A percentile compares a stretch with the other conserved stretches of the same genome.
These are phyloP conservation scores for Emydomyces testavorans DNA, from an alignment of 2,329 filamentous ascomycete genomes.

Conservation along the genomic window DNA sequence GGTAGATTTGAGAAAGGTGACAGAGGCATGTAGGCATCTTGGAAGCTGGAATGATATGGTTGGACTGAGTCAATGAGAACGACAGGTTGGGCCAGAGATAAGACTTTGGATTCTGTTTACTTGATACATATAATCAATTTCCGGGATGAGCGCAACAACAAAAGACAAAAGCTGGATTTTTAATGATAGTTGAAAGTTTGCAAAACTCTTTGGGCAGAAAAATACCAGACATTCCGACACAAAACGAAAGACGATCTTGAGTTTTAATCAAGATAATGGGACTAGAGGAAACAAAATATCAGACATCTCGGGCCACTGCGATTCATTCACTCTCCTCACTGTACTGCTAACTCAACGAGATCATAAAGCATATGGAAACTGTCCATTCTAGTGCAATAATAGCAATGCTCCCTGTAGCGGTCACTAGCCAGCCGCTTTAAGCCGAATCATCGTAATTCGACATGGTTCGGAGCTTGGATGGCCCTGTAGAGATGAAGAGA, in stretches of 20 bases:
- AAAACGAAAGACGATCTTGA: conserved; percentile 4
- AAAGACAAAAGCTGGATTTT: not conserved
- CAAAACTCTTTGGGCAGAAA: conserved; percentile 4
- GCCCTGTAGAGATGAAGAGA: conserved; percentile 21
- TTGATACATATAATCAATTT: conserved; percentile 2
- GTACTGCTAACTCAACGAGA: conserved; percentile 3
- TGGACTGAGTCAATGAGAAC: not conserved
- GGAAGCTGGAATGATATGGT: conserved; percentile 32
- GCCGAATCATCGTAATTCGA: conserved; percentile 19
- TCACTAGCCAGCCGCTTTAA: not conserved
- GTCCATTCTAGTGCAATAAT: conserved; percentile 1
- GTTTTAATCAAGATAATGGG: not conserved
- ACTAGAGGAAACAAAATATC: conserved; percentile 3
- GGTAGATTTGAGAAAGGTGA: conserved; percentile 26
- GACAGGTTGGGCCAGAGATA: not conserved
- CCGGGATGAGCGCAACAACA: not conserved
- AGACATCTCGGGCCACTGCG: not conserved
- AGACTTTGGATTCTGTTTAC: not conserved
- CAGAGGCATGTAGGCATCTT: conserved; percentile 30
- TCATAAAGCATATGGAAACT: conserved; percentile 3
- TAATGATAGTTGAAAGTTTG: not conserved
- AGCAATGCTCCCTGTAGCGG: conserved; percentile 6
- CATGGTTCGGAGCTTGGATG: conserved; percentile 36
- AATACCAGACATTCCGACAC: not conserved
- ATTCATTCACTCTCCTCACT: not conserved